Percentiles rank a stretch among this genome's conserved stretches.
phyloP scores from a whole-genome alignment of 1,139 yeast genomes.

The Hanseniaspora gamundiae region DNA sequence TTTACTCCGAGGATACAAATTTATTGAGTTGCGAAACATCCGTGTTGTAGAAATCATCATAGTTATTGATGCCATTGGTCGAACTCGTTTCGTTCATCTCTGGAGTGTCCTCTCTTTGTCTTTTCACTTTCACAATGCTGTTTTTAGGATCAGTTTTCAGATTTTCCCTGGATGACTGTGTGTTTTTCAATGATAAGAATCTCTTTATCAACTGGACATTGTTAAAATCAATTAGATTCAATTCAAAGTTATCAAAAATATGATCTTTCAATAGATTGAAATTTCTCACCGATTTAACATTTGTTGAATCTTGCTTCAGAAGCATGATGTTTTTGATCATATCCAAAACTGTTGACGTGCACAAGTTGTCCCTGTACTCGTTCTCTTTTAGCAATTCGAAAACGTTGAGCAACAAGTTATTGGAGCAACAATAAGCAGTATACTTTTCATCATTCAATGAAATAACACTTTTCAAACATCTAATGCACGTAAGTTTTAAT shows the following conservation, averaged over 20 bases:
- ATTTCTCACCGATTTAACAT: not conserved
- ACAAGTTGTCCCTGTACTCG: not conserved
- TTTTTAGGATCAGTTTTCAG: not conserved
- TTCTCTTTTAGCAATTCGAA: constrained; percentile 37
- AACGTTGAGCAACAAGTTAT: constrained; percentile 40
- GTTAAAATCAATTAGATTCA: not conserved
- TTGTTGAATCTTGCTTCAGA: not conserved
- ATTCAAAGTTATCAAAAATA: not conserved
- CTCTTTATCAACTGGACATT: not conserved
- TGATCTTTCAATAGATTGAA: not conserved
- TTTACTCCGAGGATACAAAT: not conserved
- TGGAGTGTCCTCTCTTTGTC: not conserved
- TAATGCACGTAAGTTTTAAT: constrained; percentile 49
- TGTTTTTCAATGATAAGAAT: not conserved
- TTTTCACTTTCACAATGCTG: not conserved
- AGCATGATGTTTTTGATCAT: not conserved
- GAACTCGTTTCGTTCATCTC: not conserved
- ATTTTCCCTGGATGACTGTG: no score
- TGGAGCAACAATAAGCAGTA: constrained; percentile 42
- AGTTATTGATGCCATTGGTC: no score
- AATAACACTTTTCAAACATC: constrained; percentile 52
- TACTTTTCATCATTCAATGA: constrained; percentile 50
- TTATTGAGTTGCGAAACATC: not conserved
- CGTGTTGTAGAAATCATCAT: not conserved
- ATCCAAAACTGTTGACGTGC: constrained; percentile 1